Evolutionary conservation across 345 rosid species (phyloP), one percentile per base, ranked within the genome.

Genomic region (Pelargonium nanum): DNA sequence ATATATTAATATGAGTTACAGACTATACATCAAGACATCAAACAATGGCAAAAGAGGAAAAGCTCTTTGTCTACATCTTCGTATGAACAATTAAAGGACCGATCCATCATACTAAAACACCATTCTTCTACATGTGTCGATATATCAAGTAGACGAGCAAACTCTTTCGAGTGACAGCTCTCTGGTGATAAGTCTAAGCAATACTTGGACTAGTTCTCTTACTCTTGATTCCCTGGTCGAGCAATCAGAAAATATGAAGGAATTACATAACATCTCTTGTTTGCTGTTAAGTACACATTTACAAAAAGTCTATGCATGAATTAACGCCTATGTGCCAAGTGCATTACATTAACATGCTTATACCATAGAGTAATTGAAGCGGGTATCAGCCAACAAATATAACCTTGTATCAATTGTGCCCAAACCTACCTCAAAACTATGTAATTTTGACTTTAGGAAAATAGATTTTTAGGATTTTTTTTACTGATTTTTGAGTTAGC

Each of bases 161-260:
- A 77, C 66, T 78, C 78, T 86, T 68, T 70, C 85, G 6, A 93
- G 81, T n/a, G 78, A 81, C 44, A 93, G 76, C 74, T 85, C 96
- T 19, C 66, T 69, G 0, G 86, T 71, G 53, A 93, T 56, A 44
- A 81, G 85, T 78, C 86, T 81, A 22, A 89, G 82, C 67, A 87
- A 69, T 55, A 79, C 80, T 66, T 78, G 89, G 58, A 89, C 92
- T 56, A 80, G 70, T 74, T 87, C 96, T 67, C 99, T 83, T 51
- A 89, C 86, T 72, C 75, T 74, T 23, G 66, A 58, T 82, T 93
- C 96, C 94, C 99, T 89, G 89, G 15, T 40, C 71, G 8, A 50
- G 20, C 53, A 17, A n/a, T 52, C 48, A 9, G 12, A 67, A 56
- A 40, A 4, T 56, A 21, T 26, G 22, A 55, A 55, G 24, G 19